These are phyloP conservation scores for Globisporangium carolinianum DNA, from an alignment of 352 stramenopile species.

Conservation along the genomic window DNA sequence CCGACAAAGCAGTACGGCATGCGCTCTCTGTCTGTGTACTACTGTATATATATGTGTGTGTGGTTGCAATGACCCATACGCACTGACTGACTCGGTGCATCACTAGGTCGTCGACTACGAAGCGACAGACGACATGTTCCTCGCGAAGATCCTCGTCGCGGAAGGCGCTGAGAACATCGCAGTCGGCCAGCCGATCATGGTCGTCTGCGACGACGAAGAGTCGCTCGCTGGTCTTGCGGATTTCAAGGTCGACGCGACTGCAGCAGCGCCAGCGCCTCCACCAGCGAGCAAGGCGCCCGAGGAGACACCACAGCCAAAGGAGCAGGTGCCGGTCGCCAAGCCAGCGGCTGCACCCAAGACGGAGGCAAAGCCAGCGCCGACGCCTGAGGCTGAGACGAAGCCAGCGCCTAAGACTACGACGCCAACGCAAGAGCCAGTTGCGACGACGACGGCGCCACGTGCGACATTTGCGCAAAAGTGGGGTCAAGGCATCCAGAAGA, in stretches of 20 bases:
- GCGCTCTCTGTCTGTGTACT: background rate
- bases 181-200: constrained; percentile 93
- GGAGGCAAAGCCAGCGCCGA: constrained; percentile 14
- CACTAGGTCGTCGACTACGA: constrained; percentile 94
- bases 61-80: background rate
- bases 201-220: constrained; percentile 90
- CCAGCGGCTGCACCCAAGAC: background rate
- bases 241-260: constrained; percentile 62
- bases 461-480: constrained; percentile 58
- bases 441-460: background rate
- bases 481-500: constrained; percentile 76
- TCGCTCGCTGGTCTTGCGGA: constrained; percentile 62
- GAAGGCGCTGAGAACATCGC: constrained; percentile 87
- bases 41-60: background rate
- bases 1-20: constrained; percentile 93
- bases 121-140: constrained; percentile 94
- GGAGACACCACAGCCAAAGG: constrained; percentile 62
- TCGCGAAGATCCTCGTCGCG: constrained; percentile 95
- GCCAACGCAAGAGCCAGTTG: constrained; percentile 1
- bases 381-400: constrained; percentile 15
- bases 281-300: constrained; percentile 38
- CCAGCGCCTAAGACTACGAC: constrained; percentile 1
- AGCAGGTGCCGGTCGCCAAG: constrained; percentile 30
- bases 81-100: background rate
- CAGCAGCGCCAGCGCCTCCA: constrained; percentile 16